Conservation (phyloP, 192 early-diverging fungal genomes). For the Mortierella hygrophila region DNA sequence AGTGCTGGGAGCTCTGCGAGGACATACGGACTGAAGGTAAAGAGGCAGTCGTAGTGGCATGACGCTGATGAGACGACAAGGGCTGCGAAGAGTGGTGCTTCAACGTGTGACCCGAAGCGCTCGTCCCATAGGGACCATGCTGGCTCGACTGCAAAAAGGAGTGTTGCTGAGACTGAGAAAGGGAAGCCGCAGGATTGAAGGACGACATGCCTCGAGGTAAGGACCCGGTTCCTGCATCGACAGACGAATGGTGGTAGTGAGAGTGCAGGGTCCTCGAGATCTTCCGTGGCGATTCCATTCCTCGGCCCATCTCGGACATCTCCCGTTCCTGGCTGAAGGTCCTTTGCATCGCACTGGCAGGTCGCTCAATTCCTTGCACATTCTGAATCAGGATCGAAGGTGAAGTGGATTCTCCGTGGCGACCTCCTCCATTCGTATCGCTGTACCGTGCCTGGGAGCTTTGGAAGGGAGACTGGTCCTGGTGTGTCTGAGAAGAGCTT, state of each 20-base stretch:
- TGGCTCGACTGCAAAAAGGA: conserved; percentile 30
- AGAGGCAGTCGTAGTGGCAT: not conserved
- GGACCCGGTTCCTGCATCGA: not conserved
- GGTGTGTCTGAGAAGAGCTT: not conserved
- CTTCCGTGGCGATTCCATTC: conserved; percentile 32
- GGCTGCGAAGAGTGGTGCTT: conserved; percentile 19
- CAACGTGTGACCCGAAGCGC: not conserved
- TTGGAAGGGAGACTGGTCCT: not conserved
- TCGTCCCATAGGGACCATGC: not conserved
- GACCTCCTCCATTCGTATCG: not conserved
- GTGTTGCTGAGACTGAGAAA: conserved; percentile 26
- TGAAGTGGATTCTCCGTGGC: not conserved
- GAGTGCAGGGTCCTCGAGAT: conserved; percentile 2
- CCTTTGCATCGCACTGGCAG: conserved; percentile 46
- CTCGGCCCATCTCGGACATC: conserved; percentile 22
- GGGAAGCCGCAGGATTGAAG: not conserved
- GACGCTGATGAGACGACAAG: conserved; percentile 10
- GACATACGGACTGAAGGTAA: conserved; percentile 1
- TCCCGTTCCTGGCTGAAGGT: conserved; percentile 39
- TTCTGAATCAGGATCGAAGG: conserved; percentile 21
- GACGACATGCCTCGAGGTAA: not conserved
- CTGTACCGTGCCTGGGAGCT: conserved; percentile 3
- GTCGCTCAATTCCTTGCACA: conserved; percentile 40
- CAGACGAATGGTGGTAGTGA: not conserved
- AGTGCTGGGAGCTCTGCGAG: not conserved